Evolutionary conservation across 129 eudicot species (phyloP), one percentile per base, ranked within the genome.

Genomic region (Sambucus nigra): DNA sequence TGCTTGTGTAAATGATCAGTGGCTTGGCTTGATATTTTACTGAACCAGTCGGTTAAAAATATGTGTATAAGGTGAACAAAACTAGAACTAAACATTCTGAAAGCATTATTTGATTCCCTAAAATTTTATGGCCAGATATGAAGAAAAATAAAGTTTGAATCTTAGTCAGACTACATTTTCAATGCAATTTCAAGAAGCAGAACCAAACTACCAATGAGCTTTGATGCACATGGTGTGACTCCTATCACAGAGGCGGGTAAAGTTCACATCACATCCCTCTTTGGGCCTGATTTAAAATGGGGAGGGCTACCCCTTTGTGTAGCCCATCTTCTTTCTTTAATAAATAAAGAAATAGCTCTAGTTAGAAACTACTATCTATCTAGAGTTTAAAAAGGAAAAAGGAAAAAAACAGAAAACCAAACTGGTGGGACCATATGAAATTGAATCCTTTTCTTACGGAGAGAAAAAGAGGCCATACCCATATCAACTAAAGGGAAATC

Each of bases 11-110:
- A 64, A 92, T 92, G 73, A 75, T 65, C 67, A 70, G 64, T 56
- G 99, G 94, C 59, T 80, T 75, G 33, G 91, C 99, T 70, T 92
- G 96, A 78, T 72, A 86, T 76, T 86, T 92, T 26, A 86, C 99
- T 92, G 76, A 70, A 57, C 59, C 55, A 61, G 32, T n/a, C 15
- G 26, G 65, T 16, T 39, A 39, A 6, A 61, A 48, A 11, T 64
- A 25, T 29, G 23, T 44, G 51, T 25, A 44, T 17, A 23, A 16
- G 9, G 16, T 23, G 14, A 23, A 7, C 42, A 35, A 15, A 35
- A 35, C 42, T 35, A 7, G 42, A 35, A 35, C 42, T 35, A 35
- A 35, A 3, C 42, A 35, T 35, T 35, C 42, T 35, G 42, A 35
- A 35, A 35, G 6, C 8, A 35, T 2, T 35, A 2, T 7, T 12